Base-by-base conservation (phyloP, 805 yeast genomes). In the Wickerhamomyces alni region DNA sequence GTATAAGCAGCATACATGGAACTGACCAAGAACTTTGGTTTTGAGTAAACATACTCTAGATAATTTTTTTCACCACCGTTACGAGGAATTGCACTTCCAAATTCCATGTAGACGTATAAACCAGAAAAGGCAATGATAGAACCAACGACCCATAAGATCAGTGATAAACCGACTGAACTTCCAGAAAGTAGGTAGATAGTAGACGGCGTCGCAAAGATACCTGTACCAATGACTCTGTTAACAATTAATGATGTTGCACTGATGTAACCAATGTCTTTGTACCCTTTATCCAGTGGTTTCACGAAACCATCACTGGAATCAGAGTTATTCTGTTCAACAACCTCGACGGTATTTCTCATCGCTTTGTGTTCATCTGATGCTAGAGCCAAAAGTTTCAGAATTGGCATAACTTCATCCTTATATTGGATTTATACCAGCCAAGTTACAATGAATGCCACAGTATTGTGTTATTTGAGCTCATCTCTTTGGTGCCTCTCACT, bases 21-120 rank as follows among this genome's bases (percentile, higher is more conserved):
- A 21, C 85, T 79, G 34, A 81, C 72, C 43, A 86, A 66, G 54
- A 80, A 83, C 56, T 66, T 72, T 31, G 95, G 95, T 50, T 74
- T 77, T 36, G 68, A 69, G 63, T 70, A 86, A 36, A 83, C 74
- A 50, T 72, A 80, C 57, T 85, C 93, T 50, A 86, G 63, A 57
- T 86, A 86, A 53, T 82, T 83, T 62, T 83, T 84, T 55, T 86
- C 95, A 49, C 93, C 95, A 48, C 95, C 95, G 53, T 85, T 84
- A 63, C 82, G 75, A 35, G 87, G 86, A 41, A 83, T 76, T 32
- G 81, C 80, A 5, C 83, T 74, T 13, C 94, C 94, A 58, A 82
- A 81, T 55, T 84, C 93, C 78, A 84, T 76, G 59, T 84, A 85
- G 3, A 81, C 87, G 53, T 76, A 70, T 50, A 82, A 59, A 27